Evolutionary conservation across 495 filamentous ascomycete genomes (phyloP).

Genomic region (Penicillium macrosclerotiorum): DNA sequence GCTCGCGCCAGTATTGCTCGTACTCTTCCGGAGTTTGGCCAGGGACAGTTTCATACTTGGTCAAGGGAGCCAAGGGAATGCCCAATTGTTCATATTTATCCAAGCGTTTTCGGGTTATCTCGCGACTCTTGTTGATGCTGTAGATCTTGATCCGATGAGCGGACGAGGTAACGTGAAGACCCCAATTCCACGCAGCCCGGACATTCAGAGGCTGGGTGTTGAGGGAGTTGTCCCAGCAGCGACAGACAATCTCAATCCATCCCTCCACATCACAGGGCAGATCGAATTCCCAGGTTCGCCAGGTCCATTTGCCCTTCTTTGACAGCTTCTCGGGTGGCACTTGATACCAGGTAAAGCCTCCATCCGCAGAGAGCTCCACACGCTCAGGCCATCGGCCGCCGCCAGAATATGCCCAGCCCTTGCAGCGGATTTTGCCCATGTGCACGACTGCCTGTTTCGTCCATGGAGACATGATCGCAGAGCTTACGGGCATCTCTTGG

Average conservation of each 20-base stretch:
- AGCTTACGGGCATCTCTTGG: conserved; percentile 51
- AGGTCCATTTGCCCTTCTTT: conserved; percentile 36
- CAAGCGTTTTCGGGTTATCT: conserved; percentile 47
- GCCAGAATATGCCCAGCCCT: conserved; percentile 48
- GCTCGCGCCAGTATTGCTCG: conserved; percentile 39
- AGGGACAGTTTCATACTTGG: conserved; percentile 44
- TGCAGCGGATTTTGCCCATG: conserved; percentile 34
- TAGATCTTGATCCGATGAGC: conserved; percentile 63
- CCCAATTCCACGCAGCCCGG: conserved; percentile 54
- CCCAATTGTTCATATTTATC: conserved; percentile 47
- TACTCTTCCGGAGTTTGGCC: conserved; percentile 48
- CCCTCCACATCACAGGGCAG: conserved; percentile 42
- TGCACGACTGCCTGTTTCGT: conserved; percentile 31
- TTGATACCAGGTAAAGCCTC: conserved; percentile 40
- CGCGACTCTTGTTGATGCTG: conserved; percentile 55
- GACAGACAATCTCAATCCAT: conserved; percentile 42
- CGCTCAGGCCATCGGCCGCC: conserved; percentile 45
- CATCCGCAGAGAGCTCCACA: conserved; percentile 44
- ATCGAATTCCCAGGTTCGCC: conserved; percentile 40
- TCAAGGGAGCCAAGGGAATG: conserved; percentile 49
- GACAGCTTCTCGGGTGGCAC: conserved; percentile 32
- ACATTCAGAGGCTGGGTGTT: conserved; percentile 43
- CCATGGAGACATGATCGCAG: conserved; percentile 42
- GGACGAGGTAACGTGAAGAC: conserved; percentile 64
- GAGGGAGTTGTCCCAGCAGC: conserved; percentile 43